These are phyloP conservation scores for Aspergillus ellipticus DNA, from an alignment of 495 filamentous ascomycete genomes.

Conservation along the genomic window DNA sequence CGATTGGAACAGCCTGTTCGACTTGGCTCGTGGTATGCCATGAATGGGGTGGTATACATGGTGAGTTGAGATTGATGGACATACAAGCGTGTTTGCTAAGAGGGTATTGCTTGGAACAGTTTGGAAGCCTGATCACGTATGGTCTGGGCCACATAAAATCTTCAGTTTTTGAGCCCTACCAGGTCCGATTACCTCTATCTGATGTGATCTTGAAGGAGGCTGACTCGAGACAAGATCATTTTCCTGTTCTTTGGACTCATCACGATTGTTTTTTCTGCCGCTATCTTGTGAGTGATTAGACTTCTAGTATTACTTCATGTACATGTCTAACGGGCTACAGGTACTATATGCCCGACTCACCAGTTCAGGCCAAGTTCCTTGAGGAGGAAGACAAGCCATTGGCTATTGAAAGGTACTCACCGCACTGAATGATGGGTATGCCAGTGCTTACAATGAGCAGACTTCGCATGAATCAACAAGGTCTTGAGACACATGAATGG, in stretches of 20 bases:
- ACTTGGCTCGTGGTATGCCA: slow-evolving; percentile 58
- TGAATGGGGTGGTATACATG: slow-evolving; percentile 55
- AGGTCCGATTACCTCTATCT: slow-evolving; percentile 27
- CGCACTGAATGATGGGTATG: background rate
- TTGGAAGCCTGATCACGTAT: slow-evolving; percentile 51
- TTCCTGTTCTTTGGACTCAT: slow-evolving; percentile 53
- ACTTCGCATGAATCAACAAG: slow-evolving; percentile 63
- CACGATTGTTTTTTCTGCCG: slow-evolving; percentile 46
- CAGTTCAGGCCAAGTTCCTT: slow-evolving; percentile 56
- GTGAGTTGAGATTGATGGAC: slow-evolving; percentile 18
- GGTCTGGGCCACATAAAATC: slow-evolving; percentile 58
- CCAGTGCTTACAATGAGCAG: slow-evolving; percentile 14
- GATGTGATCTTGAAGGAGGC: slow-evolving; percentile 6
- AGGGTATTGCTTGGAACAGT: slow-evolving; percentile 15
- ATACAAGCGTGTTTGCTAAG: background rate
- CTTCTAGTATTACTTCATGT: background rate
- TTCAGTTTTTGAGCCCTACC: slow-evolving; percentile 50
- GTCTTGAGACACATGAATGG: slow-evolving; percentile 54
- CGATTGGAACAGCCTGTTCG: slow-evolving; percentile 56
- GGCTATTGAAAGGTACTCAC: slow-evolving; percentile 51
- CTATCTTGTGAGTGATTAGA: slow-evolving; percentile 38
- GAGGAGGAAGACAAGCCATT: slow-evolving; percentile 55
- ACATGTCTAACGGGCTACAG: slow-evolving; percentile 17
- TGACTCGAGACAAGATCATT: slow-evolving; percentile 38
- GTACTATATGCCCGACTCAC: slow-evolving; percentile 57